Evolutionary conservation across 352 stramenopile species (phyloP), one percentile per base, ranked within the genome.

Genomic region (Salisapilia sapeloensis): DNA sequence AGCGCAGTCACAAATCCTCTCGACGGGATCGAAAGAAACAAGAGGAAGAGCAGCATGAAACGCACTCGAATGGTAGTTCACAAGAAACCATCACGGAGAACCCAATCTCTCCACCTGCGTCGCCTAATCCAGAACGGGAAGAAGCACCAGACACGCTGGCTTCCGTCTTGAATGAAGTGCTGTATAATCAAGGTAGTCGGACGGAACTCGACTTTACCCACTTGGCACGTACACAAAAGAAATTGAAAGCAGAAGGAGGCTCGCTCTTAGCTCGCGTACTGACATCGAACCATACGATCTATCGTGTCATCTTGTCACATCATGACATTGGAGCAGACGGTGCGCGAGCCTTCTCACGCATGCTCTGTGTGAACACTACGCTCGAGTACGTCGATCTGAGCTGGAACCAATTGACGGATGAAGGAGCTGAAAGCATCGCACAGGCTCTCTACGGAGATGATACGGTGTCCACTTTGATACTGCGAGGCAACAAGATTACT

Each of bases 381-480:
- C 37, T 86, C 13, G 49, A 80, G 44, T 61, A 62, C 31, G 40
- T 87, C 34, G 64, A 84, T 22, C 24, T 87, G 19, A 72, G 60
- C 25, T 56, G 63, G 28, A 85, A 85, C 46, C 46, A 52, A 17
- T 82, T 87, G 41, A 59, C 60, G 14, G 69, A 83, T 38, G 51
- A 39, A 11, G 72, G 72, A 12, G 65, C 38, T 3, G 44, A 77
- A 20, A 56, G 56, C 18, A 29, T 87, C 10, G 69, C 72, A 13
- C 52, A 80, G 15, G 72, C 61, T 8, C 46, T 87, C 4, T 80
- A 80, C 29, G 66, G 64, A 31, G 63, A 87, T 40, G 66, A 76
- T 33, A 74, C 70, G 16, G 29, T 85, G 22, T 61, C 46, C 24
- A 49, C 72, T 36, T 41, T 85, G 35, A 50, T 43, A 14, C 29